Evolutionary conservation across 2,329 filamentous ascomycete genomes (phyloP).

Genomic region (Talaromyces piceae): DNA sequence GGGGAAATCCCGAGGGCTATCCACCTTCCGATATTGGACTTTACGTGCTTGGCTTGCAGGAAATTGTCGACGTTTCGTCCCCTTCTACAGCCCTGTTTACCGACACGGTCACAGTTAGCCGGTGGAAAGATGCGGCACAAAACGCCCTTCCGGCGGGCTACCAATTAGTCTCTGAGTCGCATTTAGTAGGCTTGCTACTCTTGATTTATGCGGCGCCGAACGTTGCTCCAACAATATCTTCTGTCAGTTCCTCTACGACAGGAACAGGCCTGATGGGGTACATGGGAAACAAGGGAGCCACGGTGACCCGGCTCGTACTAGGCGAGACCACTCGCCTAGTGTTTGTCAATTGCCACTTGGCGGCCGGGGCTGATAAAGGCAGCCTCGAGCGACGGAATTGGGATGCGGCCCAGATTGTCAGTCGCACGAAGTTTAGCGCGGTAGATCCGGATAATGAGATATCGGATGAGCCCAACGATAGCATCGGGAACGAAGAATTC

Average conservation of each 20-base stretch:
- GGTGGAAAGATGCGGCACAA: constrained; percentile 73
- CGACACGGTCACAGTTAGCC: constrained; percentile 62
- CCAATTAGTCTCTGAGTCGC: constrained; percentile 67
- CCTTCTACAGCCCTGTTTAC: constrained; percentile 73
- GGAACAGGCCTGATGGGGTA: constrained; percentile 89
- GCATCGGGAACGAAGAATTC: constrained; percentile 84
- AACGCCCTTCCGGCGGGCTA: constrained; percentile 71
- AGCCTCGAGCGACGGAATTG: constrained; percentile 79
- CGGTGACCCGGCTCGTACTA: constrained; percentile 71
- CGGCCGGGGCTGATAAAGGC: constrained; percentile 72
- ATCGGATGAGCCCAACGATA: constrained; percentile 51
- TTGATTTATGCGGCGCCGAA: constrained; percentile 78
- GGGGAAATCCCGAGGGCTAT: constrained; percentile 33
- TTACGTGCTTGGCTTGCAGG: constrained; percentile 85
- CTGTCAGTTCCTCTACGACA: constrained; percentile 73
- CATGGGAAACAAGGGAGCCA: constrained; percentile 92
- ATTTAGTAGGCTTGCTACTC: constrained; percentile 76
- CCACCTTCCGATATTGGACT: constrained; percentile 64
- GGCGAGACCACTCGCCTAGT: constrained; percentile 84
- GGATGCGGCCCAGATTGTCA: constrained; percentile 74
- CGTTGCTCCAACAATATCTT: constrained; percentile 65
- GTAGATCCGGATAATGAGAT: constrained; percentile 56
- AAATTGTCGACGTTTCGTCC: constrained; percentile 79
- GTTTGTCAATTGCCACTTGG: constrained; percentile 86
- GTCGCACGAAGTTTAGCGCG: constrained; percentile 70